Base-by-base conservation (phyloP, 208 protist genomes). In the Zelonia costaricensis region DNA sequence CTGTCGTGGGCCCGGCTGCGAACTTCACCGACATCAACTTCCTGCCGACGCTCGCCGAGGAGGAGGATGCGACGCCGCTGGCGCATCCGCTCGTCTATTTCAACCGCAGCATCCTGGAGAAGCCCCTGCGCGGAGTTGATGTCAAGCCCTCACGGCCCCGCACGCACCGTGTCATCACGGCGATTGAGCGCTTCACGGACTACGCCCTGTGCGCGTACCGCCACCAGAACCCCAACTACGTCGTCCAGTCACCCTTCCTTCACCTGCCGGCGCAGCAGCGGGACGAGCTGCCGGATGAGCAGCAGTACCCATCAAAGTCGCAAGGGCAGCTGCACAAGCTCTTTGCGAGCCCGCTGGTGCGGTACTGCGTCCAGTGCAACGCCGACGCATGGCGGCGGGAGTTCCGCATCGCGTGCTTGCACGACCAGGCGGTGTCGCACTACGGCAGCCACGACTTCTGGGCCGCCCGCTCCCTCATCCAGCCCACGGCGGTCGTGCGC, bases 391-490 rank as follows among this genome's bases (percentile, higher is more conserved):
- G 62, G 62, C 18, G 10, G 8, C 25, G 33, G 20, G 18, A 57
- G 13, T 80, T 73, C 59, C 22, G 28, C 12, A 35, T 71, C 5
- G 56, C 43, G n/a, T 89, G 78, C 55, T 46, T 58, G 45, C 30
- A 49, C 27, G 27, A 72, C 35, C 18, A 43, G 33, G 40, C 62
- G 23, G 7, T 3, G 10, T 25, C 22, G 3, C 36, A 65, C 52
- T 86, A 86, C 62, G 79, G 83, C 28, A 69, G 59, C 12, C 62
- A 59, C 28, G 57, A 78, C 22, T 90, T 72, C 63, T 90, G 83
- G 78, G 56, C 35, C 0, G 66, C 51, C 54, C 83, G 83, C 8
- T 84, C 79, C 22, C 73, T 83, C 69, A 45, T 86, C 12, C 73
- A 64, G 10, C 51, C 76, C 16, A 56, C 56, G 0, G 54, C 65